Conservation (phyloP, 1,284 basidiomycete genomes). For the Vanrija sp. region DNA sequence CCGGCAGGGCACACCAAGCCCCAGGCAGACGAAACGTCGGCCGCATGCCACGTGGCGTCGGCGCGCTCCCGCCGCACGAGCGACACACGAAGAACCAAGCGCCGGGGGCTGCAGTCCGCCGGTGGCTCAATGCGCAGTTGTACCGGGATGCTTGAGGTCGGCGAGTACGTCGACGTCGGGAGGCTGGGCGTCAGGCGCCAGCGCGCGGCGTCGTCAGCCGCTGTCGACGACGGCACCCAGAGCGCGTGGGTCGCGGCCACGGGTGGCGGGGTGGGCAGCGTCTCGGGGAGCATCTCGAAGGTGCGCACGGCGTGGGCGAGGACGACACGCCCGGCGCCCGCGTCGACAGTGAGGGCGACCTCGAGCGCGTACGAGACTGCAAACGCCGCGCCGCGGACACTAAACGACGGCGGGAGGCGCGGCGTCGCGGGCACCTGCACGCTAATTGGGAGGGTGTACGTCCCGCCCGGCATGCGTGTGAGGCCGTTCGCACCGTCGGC, state of each 20-base stretch:
- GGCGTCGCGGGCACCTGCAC: conserved; percentile 41
- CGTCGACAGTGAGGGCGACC: conserved; percentile 34
- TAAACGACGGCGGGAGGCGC: conserved; percentile 34
- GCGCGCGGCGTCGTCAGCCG: neutral
- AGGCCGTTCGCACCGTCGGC: neutral
- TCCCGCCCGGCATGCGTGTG: conserved; percentile 1
- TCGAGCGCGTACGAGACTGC: conserved; percentile 37
- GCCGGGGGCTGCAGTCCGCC: conserved; percentile 9
- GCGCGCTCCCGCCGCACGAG: conserved; percentile 15
- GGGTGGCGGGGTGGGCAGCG: conserved; percentile 29
- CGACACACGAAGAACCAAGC: conserved; percentile 25
- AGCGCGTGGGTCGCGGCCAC: conserved; percentile 8
- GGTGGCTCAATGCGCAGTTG: conserved; percentile 23
- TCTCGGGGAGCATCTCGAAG: conserved; percentile 42
- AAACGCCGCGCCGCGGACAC: conserved; percentile 24
- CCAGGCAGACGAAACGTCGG: neutral
- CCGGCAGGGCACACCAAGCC: neutral
- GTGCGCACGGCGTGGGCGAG: conserved; percentile 26
- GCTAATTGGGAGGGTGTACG: conserved; percentile 39
- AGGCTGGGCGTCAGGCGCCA: conserved; percentile 31
- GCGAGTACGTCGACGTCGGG: conserved; percentile 40
- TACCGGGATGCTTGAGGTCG: conserved; percentile 40
- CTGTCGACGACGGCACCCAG: neutral
- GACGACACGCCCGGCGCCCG: conserved; percentile 19
- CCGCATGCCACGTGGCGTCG: neutral